These are phyloP conservation scores for Tulasnella sp. DNA, from an alignment of 768 basidiomycete species.

Conservation along the genomic window DNA sequence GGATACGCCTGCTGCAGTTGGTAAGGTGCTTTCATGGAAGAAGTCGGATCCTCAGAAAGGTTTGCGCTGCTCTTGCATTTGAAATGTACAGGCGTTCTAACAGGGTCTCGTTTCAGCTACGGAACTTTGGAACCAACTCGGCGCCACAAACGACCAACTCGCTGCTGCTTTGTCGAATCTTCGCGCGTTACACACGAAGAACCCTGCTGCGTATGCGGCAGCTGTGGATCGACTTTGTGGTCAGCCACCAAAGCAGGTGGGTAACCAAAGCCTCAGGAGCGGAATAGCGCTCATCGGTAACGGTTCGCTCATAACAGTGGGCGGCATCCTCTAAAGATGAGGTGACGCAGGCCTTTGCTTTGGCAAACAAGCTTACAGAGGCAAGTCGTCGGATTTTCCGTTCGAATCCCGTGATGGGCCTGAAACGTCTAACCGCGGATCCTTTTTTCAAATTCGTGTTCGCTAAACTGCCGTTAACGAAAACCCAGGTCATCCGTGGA, in stretches of 20 bases:
- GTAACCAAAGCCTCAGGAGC: background rate
- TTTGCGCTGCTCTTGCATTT: slow-evolving; percentile 34
- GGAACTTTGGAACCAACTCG: slow-evolving; percentile 34
- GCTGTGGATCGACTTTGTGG: slow-evolving; percentile 24
- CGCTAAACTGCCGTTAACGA: background rate
- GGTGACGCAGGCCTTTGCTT: slow-evolving; percentile 16
- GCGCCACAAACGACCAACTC: slow-evolving; percentile 32
- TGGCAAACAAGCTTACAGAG: slow-evolving; percentile 57
- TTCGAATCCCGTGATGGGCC: background rate
- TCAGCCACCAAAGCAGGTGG: slow-evolving; percentile 16
- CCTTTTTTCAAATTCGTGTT: background rate
- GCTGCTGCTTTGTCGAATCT: slow-evolving; percentile 29
- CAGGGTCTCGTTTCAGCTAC: slow-evolving; percentile 22
- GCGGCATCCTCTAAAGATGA: slow-evolving; percentile 19
- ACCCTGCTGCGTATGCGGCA: slow-evolving; percentile 23
- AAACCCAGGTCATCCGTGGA: slow-evolving; percentile 62
- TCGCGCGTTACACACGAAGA: background rate
- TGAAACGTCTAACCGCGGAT: background rate
- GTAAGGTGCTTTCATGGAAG: slow-evolving; percentile 88
- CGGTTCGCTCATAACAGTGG: background rate
- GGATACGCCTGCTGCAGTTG: slow-evolving; percentile 90
- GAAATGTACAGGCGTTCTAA: background rate
- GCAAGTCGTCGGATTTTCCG: slow-evolving; percentile 39
- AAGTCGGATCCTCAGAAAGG: slow-evolving; percentile 59
- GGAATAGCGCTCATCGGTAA: background rate